These are phyloP conservation scores for Linnemannia zychae DNA, from an alignment of 192 early-diverging fungal genomes.

Conservation along the genomic window DNA sequence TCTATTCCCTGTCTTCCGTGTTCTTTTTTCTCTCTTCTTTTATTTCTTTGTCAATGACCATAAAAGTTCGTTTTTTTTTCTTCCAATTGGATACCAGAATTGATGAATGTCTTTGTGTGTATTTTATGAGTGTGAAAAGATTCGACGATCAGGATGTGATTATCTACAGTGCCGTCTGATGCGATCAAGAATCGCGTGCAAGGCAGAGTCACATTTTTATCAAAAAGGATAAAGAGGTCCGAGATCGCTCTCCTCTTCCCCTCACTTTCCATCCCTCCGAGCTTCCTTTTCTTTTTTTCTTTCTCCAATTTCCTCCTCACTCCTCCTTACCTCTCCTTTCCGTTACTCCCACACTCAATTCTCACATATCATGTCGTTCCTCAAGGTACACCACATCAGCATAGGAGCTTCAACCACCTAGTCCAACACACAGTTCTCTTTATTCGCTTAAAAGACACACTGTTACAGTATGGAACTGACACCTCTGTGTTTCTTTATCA, in stretches of 20 bases:
- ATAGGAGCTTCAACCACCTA: no score
- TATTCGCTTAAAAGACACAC: no score
- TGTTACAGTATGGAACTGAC: no score
- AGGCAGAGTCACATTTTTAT: neutral
- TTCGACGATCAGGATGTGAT: slow-evolving; percentile 3
- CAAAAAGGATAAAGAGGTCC: neutral
- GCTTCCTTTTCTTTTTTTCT: neutral
- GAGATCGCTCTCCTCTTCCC: neutral
- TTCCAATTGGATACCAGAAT: neutral
- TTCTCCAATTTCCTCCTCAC: neutral
- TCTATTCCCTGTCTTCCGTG: slow-evolving; percentile 7
- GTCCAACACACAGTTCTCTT: no score
- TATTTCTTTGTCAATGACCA: slow-evolving; percentile 12
- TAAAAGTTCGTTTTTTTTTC: slow-evolving; percentile 16
- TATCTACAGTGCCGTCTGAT: neutral
- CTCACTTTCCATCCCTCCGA: neutral
- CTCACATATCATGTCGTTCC: slow-evolving; percentile 19
- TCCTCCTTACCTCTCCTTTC: neutral
- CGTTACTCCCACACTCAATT: neutral
- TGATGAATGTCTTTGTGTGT: neutral
- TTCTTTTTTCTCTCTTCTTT: slow-evolving; percentile 2
- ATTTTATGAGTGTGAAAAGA: neutral
- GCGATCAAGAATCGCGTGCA: neutral
- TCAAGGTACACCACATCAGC: slow-evolving; percentile 12
- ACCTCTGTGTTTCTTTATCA: no score